phyloP scores from a whole-genome alignment of 805 yeast species.

The Candida suzukii region DNA sequence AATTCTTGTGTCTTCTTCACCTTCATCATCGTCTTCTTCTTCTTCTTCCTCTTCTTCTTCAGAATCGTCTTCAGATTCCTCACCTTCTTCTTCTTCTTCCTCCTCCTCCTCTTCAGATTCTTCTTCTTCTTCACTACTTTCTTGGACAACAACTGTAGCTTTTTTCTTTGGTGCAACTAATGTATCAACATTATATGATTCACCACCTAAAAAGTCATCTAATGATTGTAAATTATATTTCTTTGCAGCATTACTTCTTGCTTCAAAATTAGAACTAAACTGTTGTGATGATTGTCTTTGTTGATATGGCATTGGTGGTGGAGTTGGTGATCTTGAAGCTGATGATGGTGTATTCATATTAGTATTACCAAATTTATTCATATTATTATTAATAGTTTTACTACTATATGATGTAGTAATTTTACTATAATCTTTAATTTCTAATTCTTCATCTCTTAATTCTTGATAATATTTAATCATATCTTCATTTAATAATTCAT shows the following conservation, averaged over 20 bases:
- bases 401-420: conserved; percentile 13
- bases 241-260: conserved; percentile 17
- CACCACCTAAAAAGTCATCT: conserved; percentile 66
- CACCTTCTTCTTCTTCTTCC: conserved; percentile 25
- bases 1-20: not conserved
- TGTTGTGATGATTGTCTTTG: not conserved
- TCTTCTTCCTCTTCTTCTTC: not conserved
- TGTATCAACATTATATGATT: conserved; percentile 9
- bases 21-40: not conserved
- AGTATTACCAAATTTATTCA: not conserved
- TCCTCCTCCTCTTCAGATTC: conserved; percentile 26
- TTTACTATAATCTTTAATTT: conserved; percentile 32
- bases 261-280: not conserved
- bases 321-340: conserved; percentile 9
- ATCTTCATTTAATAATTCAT: conserved; percentile 2
- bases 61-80: conserved; percentile 8
- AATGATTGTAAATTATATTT: conserved; percentile 64
- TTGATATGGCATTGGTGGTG: not conserved
- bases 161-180: conserved; percentile 19
- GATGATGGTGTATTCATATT: not conserved
- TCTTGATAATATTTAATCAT: conserved; percentile 20
- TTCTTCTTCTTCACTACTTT: conserved; percentile 21
- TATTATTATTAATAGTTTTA: not conserved
- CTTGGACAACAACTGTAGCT: conserved; percentile 20
- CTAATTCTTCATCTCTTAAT: conserved; percentile 25